These are phyloP conservation scores for Venturia nashicola DNA, from an alignment of 2,329 filamentous ascomycete genomes.

Conservation along the genomic window DNA sequence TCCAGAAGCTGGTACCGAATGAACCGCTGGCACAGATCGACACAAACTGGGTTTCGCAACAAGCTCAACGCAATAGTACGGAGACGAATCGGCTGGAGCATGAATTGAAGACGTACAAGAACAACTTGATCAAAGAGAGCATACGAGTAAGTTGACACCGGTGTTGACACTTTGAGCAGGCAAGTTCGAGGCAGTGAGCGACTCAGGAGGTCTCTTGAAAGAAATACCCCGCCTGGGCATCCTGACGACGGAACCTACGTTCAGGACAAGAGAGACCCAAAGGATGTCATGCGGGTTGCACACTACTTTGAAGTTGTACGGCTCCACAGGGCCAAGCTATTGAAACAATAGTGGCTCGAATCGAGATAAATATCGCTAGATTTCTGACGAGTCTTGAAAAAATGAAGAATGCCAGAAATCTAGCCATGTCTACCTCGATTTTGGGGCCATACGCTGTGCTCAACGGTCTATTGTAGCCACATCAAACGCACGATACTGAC, in stretches of 20 bases:
- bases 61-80: constrained; percentile 51
- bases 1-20: constrained; percentile 50
- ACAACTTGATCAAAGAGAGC: constrained; percentile 94
- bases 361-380: too few species aligned
- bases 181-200: too few species aligned
- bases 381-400: too few species aligned
- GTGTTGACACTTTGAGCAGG: too few species aligned
- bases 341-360: too few species aligned
- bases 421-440: too few species aligned
- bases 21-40: constrained; percentile 60
- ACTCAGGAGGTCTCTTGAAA: too few species aligned
- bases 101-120: constrained; percentile 86
- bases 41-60: constrained; percentile 60
- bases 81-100: constrained; percentile 68
- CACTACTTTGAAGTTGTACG: background rate
- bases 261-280: too few species aligned
- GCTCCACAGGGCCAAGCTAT: background rate
- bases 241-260: background rate
- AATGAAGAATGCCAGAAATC: too few species aligned
- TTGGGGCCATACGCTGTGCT: too few species aligned
- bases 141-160: constrained; percentile 40
- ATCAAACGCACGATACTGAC: constrained; percentile 4
- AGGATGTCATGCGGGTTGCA: background rate
- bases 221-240: constrained; percentile 30
- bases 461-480: too few species aligned